Percentiles rank a stretch among this genome's conserved stretches.
Conservation (phyloP, 1,284 basidiomycete species). For the Trichosporon sp. region DNA sequence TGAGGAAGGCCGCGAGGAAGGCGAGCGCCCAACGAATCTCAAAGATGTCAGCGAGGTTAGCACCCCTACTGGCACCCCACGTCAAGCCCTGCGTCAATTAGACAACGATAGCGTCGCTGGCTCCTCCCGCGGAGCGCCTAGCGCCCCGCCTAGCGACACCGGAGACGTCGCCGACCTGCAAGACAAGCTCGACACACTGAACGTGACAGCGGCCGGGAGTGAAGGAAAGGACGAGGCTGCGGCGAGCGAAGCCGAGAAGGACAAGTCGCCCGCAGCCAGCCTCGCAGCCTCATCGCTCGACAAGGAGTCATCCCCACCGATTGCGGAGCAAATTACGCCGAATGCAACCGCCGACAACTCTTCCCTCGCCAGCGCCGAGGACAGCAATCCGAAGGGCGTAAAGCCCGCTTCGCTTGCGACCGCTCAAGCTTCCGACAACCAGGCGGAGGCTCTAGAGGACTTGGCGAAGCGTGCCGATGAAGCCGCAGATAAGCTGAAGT, state of each 20-base stretch:
- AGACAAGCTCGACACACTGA: not conserved
- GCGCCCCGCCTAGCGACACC: not conserved
- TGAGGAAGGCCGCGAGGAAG: conserved; percentile 8
- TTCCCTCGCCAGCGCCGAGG: not conserved
- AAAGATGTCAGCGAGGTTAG: conserved; percentile 42
- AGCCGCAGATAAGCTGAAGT: not conserved
- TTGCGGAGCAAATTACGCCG: not conserved
- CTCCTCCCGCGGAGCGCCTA: conserved; percentile 1
- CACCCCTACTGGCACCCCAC: conserved; percentile 43
- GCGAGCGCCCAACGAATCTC: conserved; percentile 33
- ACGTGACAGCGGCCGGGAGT: not conserved
- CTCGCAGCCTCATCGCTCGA: not conserved
- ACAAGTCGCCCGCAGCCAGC: not conserved
- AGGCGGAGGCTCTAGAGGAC: not conserved
- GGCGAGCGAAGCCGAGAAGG: not conserved
- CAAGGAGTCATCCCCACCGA: not conserved
- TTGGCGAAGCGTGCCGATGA: not conserved
- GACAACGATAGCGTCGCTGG: conserved; percentile 21
- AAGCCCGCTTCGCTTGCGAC: not conserved
- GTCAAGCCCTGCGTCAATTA: conserved; percentile 32
- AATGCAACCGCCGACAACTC: not conserved
- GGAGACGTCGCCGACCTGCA: conserved; percentile 1
- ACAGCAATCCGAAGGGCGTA: not conserved
- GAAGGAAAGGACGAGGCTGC: not conserved
- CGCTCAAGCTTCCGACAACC: not conserved